Base-by-base conservation (phyloP, 495 filamentous ascomycete species). In the Lophium mytilinum region DNA sequence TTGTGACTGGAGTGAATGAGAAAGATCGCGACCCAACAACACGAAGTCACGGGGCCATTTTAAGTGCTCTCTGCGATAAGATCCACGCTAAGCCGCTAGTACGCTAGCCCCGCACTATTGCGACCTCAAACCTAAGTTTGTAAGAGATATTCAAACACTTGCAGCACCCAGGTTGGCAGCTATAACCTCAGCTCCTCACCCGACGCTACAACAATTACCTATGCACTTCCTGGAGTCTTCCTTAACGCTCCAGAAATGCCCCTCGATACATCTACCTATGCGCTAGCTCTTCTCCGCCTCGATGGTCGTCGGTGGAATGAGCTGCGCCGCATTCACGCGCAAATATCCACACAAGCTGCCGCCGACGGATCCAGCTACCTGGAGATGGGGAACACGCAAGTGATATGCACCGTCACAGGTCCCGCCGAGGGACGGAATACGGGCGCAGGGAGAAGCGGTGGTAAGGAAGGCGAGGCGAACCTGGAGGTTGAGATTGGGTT, bases 271-370 rank as follows among this genome's bases (percentile, higher is more conserved):
- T 89, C 87, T 11, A 86, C 86, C 53, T 96, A 95, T 76, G 78
- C 80, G 63, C 83, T 95, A 56, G 87, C 89, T 50, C 83, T 85
- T 62, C 84, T 96, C 58, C 90, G 90, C 68, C 87, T 94, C 63
- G 91, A 96, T 71, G 91, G 93, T 56, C 88, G 93, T 9, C 83
- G 93, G 46, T 99, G 94, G 94, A 99, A 99, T 74, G 93, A 99
- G 71, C 83, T 97, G 41, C 89, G 93, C 30, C 85, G 88, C 34
- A 76, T 97, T 43, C 82, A 86, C 72, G 92, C 87, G 37, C 88
- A 94, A 72, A 89, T 97, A 69, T 87, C 84, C 41, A 96, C 89
- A 18, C 92, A 95, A 72, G 83, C 90, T 24, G 83, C 90, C 54
- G 89, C 91, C 34, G 93, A 96, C 52, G 93, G 93, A 10, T 90